A percentile compares a stretch with the other conserved stretches of the same genome.
Evolutionary conservation across 768 basidiomycete species (phyloP).

Genomic region (Roridomyces roridus): DNA sequence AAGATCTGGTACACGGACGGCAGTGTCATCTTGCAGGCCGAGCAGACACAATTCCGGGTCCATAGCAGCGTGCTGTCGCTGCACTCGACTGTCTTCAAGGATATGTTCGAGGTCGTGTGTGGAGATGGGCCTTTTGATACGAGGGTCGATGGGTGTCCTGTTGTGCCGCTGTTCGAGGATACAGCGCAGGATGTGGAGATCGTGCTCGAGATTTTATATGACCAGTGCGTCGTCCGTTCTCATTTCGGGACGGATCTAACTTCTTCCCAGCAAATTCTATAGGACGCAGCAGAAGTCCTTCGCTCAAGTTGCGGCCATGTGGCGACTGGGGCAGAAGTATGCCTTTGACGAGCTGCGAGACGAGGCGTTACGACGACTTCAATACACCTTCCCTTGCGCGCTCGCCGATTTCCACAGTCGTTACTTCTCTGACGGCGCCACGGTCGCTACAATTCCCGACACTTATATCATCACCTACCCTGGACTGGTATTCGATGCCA

Average conservation of each 20-base stretch:
- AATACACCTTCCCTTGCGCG: not conserved
- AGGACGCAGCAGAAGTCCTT: too few species aligned
- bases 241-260: too few species aligned
- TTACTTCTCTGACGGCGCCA: too few species aligned
- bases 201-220: not conserved
- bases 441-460: not conserved
- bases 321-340: not conserved
- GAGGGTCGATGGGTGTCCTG: not conserved
- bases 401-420: not conserved
- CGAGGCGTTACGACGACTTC: not conserved
- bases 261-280: too few species aligned
- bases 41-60: conserved; percentile 35
- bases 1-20: conserved; percentile 37
- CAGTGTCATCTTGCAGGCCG: conserved; percentile 32
- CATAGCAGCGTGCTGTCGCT: conserved; percentile 32
- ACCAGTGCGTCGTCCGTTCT: not conserved
- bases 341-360: not conserved
- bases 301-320: not conserved
- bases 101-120: conserved; percentile 31
- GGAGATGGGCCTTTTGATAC: not conserved
- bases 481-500: not conserved
- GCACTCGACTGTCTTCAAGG: conserved; percentile 37
- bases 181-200: not conserved
- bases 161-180: not conserved
- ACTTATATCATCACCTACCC: not conserved